Base-by-base conservation (phyloP, 2,329 filamentous ascomycete species). In the Cladosporium halotolerans region DNA sequence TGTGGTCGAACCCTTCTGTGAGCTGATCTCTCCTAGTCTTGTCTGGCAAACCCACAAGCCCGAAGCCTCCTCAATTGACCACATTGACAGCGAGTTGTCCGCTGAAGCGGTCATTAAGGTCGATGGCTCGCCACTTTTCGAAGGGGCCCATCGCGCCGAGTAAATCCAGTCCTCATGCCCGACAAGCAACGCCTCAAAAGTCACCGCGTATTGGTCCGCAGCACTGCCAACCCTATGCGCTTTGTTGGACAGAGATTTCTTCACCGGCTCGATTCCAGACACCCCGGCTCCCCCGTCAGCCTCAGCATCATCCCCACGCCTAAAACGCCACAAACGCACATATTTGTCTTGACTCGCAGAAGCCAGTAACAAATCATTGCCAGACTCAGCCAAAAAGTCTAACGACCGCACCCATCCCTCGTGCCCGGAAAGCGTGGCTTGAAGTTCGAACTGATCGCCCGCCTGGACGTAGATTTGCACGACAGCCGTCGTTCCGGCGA, bases 121-220 rank as follows among this genome's bases (percentile, higher is more conserved):
- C 13, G 64, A 61, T 23, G 54, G 32, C 10, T 49, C 36, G 14
- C 58, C 55, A 2, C 67, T 72, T 45, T 69, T 71, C 41, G 74
- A 68, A 6, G 76, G 76, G 55, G 80, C 79, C 91, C 91, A 96
- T 52, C 78, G 77, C 2, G 88, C 85, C 53, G 88, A 95, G 70
- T 96, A 97, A 54, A 99, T 92, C 93, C 93, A 99, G 65, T 99
- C 93, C 67, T 99, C 93, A 66, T 99, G 93, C 8, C 93, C 93
- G 2, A 99, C 80, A 5, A 99, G 79, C 2, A 99, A 76, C 1
- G 93, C 93, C 69, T 99, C 93, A 61, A 99, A 97, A 0, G 90
- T 95, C 53, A 96, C 78, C 6, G 86, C 88, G 69, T 88, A 92
- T 59, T 85, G 84, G 3, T 74, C 76, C 1, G 72, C 76, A 0